Base-by-base conservation (phyloP, 1,284 basidiomycete species). In the Phlebopus sp. region DNA sequence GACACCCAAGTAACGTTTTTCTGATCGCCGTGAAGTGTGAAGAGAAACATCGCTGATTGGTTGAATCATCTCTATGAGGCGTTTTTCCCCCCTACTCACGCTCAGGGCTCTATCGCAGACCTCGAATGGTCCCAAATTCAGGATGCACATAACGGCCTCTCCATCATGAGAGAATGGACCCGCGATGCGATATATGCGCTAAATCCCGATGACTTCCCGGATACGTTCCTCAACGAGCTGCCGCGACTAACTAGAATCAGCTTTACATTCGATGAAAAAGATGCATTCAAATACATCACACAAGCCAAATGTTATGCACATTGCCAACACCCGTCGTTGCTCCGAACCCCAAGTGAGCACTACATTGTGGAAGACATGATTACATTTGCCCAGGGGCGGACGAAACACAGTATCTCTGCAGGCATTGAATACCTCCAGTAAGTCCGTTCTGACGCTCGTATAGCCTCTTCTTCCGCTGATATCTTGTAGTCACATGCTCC, bases 101-200 rank as follows among this genome's bases (percentile, higher is more conserved):
- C 55, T 10, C 63, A 76, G 34, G 76, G 77, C 17, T 64, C 69
- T 1, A 49, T 56, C 0, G 59, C 68, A 0, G 56, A 66, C 18
- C 58, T 77, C 2, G 55, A 71, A 37, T 34, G 64, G 0, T 49
- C 53, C 0, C 36, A 53, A 8, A 72, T 78, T 34, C 71, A 72
- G 0, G 68, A 72, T 42, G 69, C 62, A 19, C 51, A 53, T 3
- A 64, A 59, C 32, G 63, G 66, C 2, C 56, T 74, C 1, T 59
- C 60, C 5, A 57, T 73, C 8, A 62, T 75, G 40, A 68, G 63
- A 21, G 55, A 66, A 34, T 79, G 77, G 77, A 55, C 69, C 19
- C 56, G 63, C 17, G 65, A 68, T 1, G 52, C 71, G n/a, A 55
- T 76, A 43, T 69, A 69, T 44, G 40, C 4, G 13, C 46, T 63